Evolutionary conservation across 352 stramenopile species (phyloP).

Genomic region (Globisporangium solare): DNA sequence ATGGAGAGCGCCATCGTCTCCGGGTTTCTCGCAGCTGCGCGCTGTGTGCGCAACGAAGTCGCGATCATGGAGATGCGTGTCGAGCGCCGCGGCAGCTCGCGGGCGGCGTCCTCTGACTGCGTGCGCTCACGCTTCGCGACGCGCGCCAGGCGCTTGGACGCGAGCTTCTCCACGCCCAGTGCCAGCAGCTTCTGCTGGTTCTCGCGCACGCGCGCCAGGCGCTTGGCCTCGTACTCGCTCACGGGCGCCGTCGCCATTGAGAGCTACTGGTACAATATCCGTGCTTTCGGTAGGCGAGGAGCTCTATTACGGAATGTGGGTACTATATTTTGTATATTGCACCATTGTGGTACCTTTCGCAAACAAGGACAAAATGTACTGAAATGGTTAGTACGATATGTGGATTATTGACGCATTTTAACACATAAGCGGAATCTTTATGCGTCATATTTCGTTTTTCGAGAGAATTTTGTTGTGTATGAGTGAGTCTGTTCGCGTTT

Average conservation of each 20-base stretch:
- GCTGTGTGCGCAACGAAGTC: not conserved
- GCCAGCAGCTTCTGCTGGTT: conserved; percentile 42
- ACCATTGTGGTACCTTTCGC: too few species aligned
- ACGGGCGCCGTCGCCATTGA: not conserved
- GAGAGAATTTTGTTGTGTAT: too few species aligned
- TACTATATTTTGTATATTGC: too few species aligned
- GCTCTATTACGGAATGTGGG: too few species aligned
- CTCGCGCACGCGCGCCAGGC: conserved; percentile 38
- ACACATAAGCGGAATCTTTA: too few species aligned
- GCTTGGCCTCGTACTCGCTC: conserved; percentile 59
- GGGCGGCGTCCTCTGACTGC: too few species aligned
- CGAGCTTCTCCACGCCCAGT: conserved; percentile 27
- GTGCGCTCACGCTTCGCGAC: not conserved
- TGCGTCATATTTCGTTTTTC: too few species aligned
- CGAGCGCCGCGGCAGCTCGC: conserved; percentile 16
- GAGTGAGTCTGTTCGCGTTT: too few species aligned
- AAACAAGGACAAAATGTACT: too few species aligned
- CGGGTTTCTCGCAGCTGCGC: not conserved
- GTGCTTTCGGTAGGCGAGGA: not conserved
- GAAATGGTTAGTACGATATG: too few species aligned
- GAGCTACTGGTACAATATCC: not conserved
- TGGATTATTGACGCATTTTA: too few species aligned
- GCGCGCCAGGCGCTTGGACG: not conserved
- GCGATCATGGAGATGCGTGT: conserved; percentile 11
- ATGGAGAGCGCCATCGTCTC: not conserved